Base-by-base conservation (phyloP, 2,329 filamentous ascomycete genomes). In the Beauveria sp. region DNA sequence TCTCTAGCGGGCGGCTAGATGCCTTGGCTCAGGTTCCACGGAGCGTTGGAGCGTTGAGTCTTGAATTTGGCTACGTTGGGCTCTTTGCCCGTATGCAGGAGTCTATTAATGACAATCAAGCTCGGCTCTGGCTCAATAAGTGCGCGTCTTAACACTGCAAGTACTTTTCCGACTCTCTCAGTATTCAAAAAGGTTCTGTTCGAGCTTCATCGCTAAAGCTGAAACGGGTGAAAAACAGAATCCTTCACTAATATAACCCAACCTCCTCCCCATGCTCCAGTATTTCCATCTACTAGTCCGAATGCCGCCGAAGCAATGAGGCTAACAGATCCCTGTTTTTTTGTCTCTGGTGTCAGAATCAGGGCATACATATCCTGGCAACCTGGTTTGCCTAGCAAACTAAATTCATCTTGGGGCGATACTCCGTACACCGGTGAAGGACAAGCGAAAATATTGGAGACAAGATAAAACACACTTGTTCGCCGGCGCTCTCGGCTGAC, bases 311-410 rank as follows among this genome's bases (percentile, higher is more conserved):
- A 52, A 18, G 22, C 45, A 31, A 34, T 31, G n/a, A 5, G 51
- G 34, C 56, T 59, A 52, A 45, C 38, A 31, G n/a, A 54, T 28
- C 58, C 58, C 58, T 60, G 58, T 14, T 60, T 51, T 48, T 46
- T 38, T 31, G 22, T 38, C 28, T 52, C 38, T 46, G 34, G 49
- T 60, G n/a, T 53, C 40, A 53, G n/a, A 24, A 40, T 43, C 42
- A 38, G 34, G 34, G 34, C 34, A 38, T 38, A 5, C 31, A 12
- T 12, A 14, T 38, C 34, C 34, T 38, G 34, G 31, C 31, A 14
- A 34, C 31, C 12, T 38, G 18, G n/a, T 31, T 6, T 45, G 16
- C 45, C 38, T n/a, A 38, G 57, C 57, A 60, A 48, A 48, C 48
- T 52, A 34, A 31, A 31, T 26, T 38, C 34, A 1, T 31, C 38